phyloP scores from a whole-genome alignment of 2,329 filamentous ascomycete genomes.

The Neofusicoccum cordaticola region DNA sequence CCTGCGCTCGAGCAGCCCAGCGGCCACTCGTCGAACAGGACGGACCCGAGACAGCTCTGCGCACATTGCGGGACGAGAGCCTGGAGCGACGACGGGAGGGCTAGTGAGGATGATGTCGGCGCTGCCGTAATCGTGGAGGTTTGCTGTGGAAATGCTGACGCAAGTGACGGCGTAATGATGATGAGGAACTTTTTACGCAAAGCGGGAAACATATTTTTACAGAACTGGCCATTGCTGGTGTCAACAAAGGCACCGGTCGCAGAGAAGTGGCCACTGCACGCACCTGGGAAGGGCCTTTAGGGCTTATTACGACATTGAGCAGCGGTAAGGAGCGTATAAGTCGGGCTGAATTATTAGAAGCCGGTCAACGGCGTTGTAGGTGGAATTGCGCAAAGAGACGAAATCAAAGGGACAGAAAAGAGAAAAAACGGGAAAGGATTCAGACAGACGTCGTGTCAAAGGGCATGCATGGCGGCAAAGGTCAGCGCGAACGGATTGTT shows the following conservation, averaged over 20 bases:
- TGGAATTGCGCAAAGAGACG: conserved; percentile 11
- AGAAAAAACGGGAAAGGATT: conserved; percentile 28
- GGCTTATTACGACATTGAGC: conserved; percentile 12
- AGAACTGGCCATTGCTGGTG: neutral
- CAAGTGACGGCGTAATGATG: conserved; percentile 8
- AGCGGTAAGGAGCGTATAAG: neutral
- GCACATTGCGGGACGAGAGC: conserved; percentile 49
- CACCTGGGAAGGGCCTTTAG: conserved; percentile 29
- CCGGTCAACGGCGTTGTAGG: conserved; percentile 32
- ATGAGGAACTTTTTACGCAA: conserved; percentile 10
- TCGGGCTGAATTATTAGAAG: conserved; percentile 17
- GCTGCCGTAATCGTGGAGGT: neutral
- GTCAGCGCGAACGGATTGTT: neutral
- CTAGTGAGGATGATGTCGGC: conserved; percentile 35
- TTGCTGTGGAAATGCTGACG: conserved; percentile 1
- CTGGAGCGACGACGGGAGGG: conserved; percentile 46
- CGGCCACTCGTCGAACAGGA: conserved; percentile 34
- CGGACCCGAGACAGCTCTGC: conserved; percentile 45
- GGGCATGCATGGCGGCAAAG: conserved; percentile 11
- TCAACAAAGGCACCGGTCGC: neutral
- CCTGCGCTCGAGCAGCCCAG: conserved; percentile 32
- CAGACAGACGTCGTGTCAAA: conserved; percentile 34
- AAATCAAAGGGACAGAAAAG: conserved; percentile 21
- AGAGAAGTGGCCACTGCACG: conserved; percentile 17
- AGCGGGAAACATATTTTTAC: conserved; percentile 28